These are phyloP conservation scores for Penicillium sp. DNA, from an alignment of 2,329 filamentous ascomycete species.

Conservation along the genomic window DNA sequence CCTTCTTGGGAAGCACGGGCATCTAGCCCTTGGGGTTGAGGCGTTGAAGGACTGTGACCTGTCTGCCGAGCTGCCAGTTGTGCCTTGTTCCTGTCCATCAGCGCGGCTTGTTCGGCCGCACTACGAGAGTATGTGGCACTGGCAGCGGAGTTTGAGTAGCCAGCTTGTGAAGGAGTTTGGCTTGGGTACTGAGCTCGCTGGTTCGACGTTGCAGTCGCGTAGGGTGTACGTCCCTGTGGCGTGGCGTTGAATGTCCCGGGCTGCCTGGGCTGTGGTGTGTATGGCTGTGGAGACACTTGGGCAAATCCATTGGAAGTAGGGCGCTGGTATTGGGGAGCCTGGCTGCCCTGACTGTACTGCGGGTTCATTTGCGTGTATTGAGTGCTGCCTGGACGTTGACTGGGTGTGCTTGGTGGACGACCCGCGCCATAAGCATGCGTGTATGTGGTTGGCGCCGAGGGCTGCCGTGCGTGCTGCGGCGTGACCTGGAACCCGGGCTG, in stretches of 20 bases:
- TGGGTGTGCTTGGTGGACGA: conserved; percentile 36
- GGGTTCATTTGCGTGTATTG: conserved; percentile 35
- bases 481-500: conserved; percentile 29
- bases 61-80: conserved; percentile 34
- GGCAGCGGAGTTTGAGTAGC: conserved; percentile 37
- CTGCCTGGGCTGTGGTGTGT: conserved; percentile 37
- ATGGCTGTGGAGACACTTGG: conserved; percentile 37
- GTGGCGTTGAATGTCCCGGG: conserved; percentile 32
- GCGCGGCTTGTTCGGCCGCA: conserved; percentile 40
- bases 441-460: conserved; percentile 32
- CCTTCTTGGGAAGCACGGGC: conserved; percentile 33
- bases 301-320: conserved; percentile 38
- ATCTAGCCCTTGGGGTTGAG: conserved; percentile 31
- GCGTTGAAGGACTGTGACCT: conserved; percentile 35
- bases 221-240: conserved; percentile 36
- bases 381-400: conserved; percentile 38
- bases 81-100: conserved; percentile 41
- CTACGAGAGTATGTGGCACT: conserved; percentile 39
- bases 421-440: conserved; percentile 33
- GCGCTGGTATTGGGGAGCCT: conserved; percentile 43
- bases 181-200: conserved; percentile 30
- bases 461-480: conserved; percentile 34
- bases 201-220: conserved; percentile 32
- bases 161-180: conserved; percentile 30
- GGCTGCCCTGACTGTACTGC: conserved; percentile 36